Base-by-base conservation (phyloP, 352 stramenopile genomes). In the Phytophthora cryptogea region DNA sequence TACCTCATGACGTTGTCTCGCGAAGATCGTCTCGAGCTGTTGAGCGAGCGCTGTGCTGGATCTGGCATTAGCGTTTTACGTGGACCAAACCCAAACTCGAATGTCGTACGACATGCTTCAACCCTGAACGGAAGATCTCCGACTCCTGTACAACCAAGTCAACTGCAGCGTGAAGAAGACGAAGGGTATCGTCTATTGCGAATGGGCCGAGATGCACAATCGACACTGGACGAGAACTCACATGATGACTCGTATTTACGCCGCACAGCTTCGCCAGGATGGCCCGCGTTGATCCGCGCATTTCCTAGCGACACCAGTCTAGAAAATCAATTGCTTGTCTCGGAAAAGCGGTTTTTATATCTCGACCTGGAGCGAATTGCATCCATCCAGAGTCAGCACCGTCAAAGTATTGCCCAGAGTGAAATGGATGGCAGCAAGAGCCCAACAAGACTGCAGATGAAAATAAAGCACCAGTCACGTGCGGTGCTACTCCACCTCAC, bases 31-130 rank as follows among this genome's bases (percentile, higher is more conserved):
- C 61, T 83, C 9, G 32, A 61, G n/a, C 54, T 88, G 1, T 52
- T 90, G 8, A 66, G 66, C 35, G 59, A 75, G n/a, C 79, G 80
- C 4, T 89, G 77, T 36, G 53, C 70, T 0, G 42, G 44, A 8
- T 89, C 83, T 7, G 83, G 83, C 4, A 66, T 88, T 4, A 89
- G 80, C 49, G 75, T 89, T 9, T 42, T 92, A 8, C 78, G 80
- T 0, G 54, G 65, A 5, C 80, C 78, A 23, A 85, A 66, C 28
- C 68, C 49, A 5, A 66, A 68, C 35, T 68, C 66, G 17, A 71
- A 61, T 31, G 52, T 69, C 28, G 56, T 69, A 26, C 47, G 57
- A 14, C 8, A 72, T 1, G 48, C 33, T 46, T 76, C 52, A 39
- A 62, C 5, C 32, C 40, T 36, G 37, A 53, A 41, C 10, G 45